These are phyloP conservation scores for Eimeria tenella DNA, from an alignment of 169 alveolate genomes.

Conservation along the genomic window DNA sequence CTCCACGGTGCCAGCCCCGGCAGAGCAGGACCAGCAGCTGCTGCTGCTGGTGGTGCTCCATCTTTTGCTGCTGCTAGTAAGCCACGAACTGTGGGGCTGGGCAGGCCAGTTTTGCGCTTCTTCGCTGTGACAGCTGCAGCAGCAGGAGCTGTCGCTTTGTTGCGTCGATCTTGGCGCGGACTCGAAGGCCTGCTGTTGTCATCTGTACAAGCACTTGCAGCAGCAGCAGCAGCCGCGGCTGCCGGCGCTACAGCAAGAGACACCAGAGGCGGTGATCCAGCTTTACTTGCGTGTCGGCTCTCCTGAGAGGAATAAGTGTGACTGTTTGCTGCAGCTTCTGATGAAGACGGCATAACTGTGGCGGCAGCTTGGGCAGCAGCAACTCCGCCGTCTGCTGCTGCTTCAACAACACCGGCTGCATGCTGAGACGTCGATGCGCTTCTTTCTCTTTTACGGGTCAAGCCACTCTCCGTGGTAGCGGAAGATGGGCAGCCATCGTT, in stretches of 20 bases:
- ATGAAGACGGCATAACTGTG: neutral
- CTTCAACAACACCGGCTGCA: neutral
- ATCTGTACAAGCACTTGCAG: neutral
- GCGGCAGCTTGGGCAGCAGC: neutral
- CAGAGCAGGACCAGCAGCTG: neutral
- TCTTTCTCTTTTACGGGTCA: neutral
- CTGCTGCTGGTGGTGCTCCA: constrained; percentile 41
- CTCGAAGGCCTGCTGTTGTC: neutral
- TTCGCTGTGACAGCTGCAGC: neutral
- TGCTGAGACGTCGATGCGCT: neutral
- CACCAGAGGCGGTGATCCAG: neutral
- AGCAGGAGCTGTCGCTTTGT: neutral
- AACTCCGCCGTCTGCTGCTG: neutral
- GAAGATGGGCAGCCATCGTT: neutral
- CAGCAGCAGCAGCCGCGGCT: neutral
- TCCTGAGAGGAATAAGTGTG: too few species aligned
- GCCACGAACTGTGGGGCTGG: too few species aligned
- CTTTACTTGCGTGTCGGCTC: neutral
- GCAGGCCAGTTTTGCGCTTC: too few species aligned
- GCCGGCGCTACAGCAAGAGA: neutral
- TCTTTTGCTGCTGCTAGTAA: neutral
- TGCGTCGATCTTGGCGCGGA: neutral
- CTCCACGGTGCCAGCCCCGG: neutral
- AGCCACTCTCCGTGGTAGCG: neutral
- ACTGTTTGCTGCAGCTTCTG: neutral